phyloP scores from a whole-genome alignment of 192 early-diverging fungal genomes.

The Backusella liffmaniae region DNA sequence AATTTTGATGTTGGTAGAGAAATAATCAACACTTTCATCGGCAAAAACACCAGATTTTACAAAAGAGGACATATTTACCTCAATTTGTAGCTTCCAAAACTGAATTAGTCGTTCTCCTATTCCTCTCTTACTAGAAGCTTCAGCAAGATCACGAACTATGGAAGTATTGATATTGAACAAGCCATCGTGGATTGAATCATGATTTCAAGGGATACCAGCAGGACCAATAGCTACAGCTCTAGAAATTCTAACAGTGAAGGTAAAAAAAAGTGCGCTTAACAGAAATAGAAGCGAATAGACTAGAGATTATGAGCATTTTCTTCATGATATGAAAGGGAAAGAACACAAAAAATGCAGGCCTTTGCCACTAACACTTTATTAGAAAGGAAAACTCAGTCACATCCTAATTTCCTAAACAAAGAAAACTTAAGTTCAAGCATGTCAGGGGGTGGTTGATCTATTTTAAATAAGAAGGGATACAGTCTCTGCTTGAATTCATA shows the following conservation, averaged over 20 bases:
- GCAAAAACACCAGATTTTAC: too few species aligned
- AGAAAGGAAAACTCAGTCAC: background rate
- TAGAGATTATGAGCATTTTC: constrained; percentile 26
- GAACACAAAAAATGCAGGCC: background rate
- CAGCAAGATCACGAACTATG: constrained; percentile 80
- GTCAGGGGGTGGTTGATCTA: background rate
- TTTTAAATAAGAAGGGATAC: too few species aligned
- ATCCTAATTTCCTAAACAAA: background rate
- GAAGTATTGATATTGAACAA: constrained; percentile 97
- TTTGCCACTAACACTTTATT: background rate
- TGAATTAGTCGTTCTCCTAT: constrained; percentile 17
- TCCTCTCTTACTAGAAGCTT: constrained; percentile 70
- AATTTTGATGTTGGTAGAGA: too few species aligned
- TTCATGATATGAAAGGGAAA: constrained; percentile 7
- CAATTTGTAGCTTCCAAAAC: too few species aligned
- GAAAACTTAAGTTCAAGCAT: background rate
- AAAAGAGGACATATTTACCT: too few species aligned
- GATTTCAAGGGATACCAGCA: constrained; percentile 97
- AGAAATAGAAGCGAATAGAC: constrained; percentile 19
- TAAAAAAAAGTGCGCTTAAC: constrained; percentile 27
- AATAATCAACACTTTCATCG: too few species aligned
- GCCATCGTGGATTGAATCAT: constrained; percentile 97
- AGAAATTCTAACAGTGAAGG: constrained; percentile 19
- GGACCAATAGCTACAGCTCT: constrained; percentile 69
- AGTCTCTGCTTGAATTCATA: too few species aligned